Conservation (phyloP, 257 asterid species). For the Dorcoceras hygrometricum region DNA sequence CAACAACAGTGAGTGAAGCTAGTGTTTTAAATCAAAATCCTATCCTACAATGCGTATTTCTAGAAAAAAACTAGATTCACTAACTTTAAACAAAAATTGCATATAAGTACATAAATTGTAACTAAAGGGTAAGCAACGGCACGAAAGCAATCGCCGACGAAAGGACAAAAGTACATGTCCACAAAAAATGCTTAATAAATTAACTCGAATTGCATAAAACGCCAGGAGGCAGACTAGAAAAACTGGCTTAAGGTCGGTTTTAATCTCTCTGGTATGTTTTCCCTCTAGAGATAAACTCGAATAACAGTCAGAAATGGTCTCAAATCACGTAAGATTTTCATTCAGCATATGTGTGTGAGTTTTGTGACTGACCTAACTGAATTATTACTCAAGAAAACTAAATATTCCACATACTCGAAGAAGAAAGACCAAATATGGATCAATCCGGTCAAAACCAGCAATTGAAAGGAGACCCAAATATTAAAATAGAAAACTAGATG, state of each 20-base stretch:
- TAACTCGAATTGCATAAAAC: neutral
- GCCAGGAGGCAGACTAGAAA: constrained; percentile 15
- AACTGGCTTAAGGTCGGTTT: neutral
- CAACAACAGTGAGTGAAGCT: too few species aligned
- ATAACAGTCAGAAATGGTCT: neutral
- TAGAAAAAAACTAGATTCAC: too few species aligned
- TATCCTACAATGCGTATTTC: too few species aligned
- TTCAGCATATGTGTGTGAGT: neutral
- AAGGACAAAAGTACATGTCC: too few species aligned
- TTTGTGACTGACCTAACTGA: neutral
- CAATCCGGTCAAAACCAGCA: neutral
- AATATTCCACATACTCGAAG: neutral
- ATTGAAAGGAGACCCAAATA: neutral
- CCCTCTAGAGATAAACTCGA: neutral
- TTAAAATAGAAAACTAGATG: neutral
- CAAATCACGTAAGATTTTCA: neutral
- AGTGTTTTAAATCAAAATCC: too few species aligned
- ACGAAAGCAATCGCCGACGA: too few species aligned
- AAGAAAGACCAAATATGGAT: neutral
- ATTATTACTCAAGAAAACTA: too few species aligned
- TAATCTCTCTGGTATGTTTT: neutral
- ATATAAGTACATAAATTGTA: too few species aligned
- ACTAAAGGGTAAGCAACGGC: too few species aligned
- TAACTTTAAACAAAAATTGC: too few species aligned
- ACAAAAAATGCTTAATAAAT: too few species aligned